Evolutionary conservation across 345 rosid species (phyloP).

Genomic region (Eutrema yunnanense): DNA sequence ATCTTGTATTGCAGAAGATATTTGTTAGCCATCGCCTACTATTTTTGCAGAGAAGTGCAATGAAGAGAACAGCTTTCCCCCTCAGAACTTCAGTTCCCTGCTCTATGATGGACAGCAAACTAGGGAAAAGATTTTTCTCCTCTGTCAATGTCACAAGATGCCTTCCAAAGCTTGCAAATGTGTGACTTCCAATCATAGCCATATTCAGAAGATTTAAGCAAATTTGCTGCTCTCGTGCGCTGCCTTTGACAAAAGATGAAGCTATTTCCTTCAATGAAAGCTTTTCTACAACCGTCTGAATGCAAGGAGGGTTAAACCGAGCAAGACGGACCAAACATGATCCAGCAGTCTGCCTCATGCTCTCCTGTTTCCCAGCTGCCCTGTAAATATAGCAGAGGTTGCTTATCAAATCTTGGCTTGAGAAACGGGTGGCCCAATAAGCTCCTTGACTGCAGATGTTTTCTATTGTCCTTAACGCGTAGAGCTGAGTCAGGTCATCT

Average conservation of each 20-base stretch:
- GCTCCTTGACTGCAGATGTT: constrained; percentile 95
- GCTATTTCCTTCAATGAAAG: constrained; percentile 75
- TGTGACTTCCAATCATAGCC: constrained; percentile 79
- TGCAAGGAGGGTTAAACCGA: constrained; percentile 77
- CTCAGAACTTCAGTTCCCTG: constrained; percentile 82
- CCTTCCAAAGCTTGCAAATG: constrained; percentile 65
- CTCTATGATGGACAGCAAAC: constrained; percentile 73
- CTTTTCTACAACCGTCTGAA: constrained; percentile 70
- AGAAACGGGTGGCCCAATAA: constrained; percentile 81
- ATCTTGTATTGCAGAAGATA: constrained; percentile 68
- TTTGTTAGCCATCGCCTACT: constrained; percentile 83
- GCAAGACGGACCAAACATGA: constrained; percentile 94
- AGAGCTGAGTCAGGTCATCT: constrained; percentile 93
- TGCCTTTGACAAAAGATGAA: constrained; percentile 73
- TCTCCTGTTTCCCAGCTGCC: constrained; percentile 91
- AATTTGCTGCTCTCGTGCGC: constrained; percentile 89
- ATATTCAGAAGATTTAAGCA: constrained; percentile 81
- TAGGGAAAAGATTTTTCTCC: constrained; percentile 72
- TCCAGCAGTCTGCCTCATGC: constrained; percentile 93
- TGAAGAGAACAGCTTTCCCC: constrained; percentile 75
- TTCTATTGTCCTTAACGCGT: constrained; percentile 91
- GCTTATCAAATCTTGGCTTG: constrained; percentile 78
- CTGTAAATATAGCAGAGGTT: constrained; percentile 82
- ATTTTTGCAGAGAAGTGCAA: constrained; percentile 82
- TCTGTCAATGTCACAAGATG: constrained; percentile 64